Conservation (phyloP, 2,329 filamentous ascomycete genomes). For the Arthrinium phaeospermum region DNA sequence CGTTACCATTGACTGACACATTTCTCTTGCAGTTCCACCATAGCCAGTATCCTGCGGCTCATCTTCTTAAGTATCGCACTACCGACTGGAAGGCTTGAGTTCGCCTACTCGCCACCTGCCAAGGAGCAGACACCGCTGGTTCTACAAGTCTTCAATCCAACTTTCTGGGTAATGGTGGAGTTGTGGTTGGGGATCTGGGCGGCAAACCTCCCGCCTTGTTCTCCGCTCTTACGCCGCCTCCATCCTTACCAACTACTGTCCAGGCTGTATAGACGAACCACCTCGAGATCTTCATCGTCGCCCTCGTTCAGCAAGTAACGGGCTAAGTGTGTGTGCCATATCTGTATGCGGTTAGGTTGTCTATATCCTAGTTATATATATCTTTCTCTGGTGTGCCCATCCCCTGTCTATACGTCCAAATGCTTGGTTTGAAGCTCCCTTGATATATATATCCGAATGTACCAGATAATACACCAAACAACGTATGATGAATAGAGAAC, state of each 20-base stretch:
- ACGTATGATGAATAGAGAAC: background rate
- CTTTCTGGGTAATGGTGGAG: constrained; percentile 27
- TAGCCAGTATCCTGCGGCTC: background rate
- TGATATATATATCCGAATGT: too few species aligned
- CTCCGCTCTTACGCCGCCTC: background rate
- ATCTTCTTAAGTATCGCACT: constrained; percentile 3
- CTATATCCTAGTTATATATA: too few species aligned
- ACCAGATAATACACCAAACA: background rate
- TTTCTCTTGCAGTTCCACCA: background rate
- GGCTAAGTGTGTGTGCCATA: too few species aligned
- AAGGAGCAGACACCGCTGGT: background rate
- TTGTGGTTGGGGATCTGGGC: constrained; percentile 23
- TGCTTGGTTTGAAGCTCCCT: too few species aligned
- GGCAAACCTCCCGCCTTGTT: constrained; percentile 21
- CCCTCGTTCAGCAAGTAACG: background rate
- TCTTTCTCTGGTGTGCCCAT: too few species aligned
- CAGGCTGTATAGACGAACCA: background rate
- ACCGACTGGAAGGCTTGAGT: background rate
- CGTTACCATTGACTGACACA: background rate
- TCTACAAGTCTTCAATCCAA: constrained; percentile 24
- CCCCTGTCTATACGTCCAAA: too few species aligned
- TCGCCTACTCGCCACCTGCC: background rate
- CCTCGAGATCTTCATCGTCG: background rate
- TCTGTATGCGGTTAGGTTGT: too few species aligned
- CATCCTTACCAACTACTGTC: background rate